phyloP scores from a whole-genome alignment of 441 rosid genomes.

The Pelargonium fulgidum region DNA sequence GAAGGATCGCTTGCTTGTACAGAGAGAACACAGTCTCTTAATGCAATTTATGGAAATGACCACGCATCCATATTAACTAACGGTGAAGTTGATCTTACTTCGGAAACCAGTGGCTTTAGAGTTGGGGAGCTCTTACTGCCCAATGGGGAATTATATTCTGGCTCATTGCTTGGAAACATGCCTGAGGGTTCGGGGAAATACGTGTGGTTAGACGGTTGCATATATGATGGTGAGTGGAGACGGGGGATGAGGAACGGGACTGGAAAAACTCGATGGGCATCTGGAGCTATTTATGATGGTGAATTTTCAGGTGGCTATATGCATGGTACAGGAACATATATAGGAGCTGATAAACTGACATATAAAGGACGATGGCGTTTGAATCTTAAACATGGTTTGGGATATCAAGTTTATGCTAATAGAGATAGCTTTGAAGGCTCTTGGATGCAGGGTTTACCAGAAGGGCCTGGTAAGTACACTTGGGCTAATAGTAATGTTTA shows the following conservation, averaged over 20 bases:
- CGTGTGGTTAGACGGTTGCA: constrained; percentile 67
- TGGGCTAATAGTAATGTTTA: constrained; percentile 83
- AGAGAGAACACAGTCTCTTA: constrained; percentile 78
- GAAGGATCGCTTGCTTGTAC: constrained; percentile 43
- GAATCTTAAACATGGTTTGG: constrained; percentile 86
- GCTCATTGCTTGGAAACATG: constrained; percentile 63
- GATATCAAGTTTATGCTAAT: constrained; percentile 66
- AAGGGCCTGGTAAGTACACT: constrained; percentile 93
- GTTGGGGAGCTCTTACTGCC: constrained; percentile 53
- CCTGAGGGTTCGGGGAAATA: constrained; percentile 82
- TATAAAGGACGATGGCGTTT: constrained; percentile 88
- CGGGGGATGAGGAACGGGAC: constrained; percentile 78
- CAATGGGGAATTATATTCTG: constrained; percentile 65
- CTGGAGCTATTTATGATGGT: constrained; percentile 75
- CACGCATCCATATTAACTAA: constrained; percentile 31
- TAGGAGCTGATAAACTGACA: constrained; percentile 41
- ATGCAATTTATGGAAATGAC: constrained; percentile 41
- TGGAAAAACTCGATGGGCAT: constrained; percentile 72
- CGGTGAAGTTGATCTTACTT: constrained; percentile 44
- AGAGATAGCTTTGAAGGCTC: constrained; percentile 84
- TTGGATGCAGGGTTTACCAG: constrained; percentile 86
- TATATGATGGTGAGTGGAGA: constrained; percentile 90
- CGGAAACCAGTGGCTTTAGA: constrained; percentile 56
- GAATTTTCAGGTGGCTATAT: constrained; percentile 87
- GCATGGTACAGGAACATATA: constrained; percentile 68